Evolutionary conservation across 495 filamentous ascomycete species (phyloP).

Genomic region (Aspergillus hancockii): DNA sequence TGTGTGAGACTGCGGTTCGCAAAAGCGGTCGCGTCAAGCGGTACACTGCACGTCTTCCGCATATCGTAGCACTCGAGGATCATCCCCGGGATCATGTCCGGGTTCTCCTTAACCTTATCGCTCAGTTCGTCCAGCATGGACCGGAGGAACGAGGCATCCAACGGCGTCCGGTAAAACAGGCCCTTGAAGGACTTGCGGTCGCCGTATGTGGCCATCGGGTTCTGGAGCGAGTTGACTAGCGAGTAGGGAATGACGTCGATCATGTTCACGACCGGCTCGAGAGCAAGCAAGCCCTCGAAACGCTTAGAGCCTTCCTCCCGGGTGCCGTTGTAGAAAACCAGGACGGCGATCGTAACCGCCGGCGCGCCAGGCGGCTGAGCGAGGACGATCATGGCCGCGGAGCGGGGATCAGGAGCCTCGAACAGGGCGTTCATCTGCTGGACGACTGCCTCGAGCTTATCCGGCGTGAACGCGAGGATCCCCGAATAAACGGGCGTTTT

Average conservation of each 20-base stretch:
- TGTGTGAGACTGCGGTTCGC: slow-evolving; percentile 33
- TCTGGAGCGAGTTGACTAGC: slow-evolving; percentile 43
- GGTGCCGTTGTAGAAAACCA: slow-evolving; percentile 54
- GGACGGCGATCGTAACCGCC: slow-evolving; percentile 39
- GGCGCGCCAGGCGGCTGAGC: slow-evolving; percentile 37
- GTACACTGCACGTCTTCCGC: slow-evolving; percentile 33
- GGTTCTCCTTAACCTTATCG: slow-evolving; percentile 26
- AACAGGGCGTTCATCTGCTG: slow-evolving; percentile 40
- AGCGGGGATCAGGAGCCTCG: slow-evolving; percentile 31
- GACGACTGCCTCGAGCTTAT: slow-evolving; percentile 42
- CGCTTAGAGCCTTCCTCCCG: slow-evolving; percentile 39
- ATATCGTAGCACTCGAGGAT: slow-evolving; percentile 38
- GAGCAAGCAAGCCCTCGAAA: slow-evolving; percentile 37
- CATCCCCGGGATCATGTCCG: slow-evolving; percentile 28
- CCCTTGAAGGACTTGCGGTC: slow-evolving; percentile 50
- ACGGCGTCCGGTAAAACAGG: slow-evolving; percentile 46
- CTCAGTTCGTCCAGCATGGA: slow-evolving; percentile 41
- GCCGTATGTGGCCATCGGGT: slow-evolving; percentile 41
- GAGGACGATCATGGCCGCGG: slow-evolving; percentile 40
- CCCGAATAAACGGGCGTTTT: slow-evolving; percentile 48
- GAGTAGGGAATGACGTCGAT: slow-evolving; percentile 44
- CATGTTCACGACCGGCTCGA: slow-evolving; percentile 40
- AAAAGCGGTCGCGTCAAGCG: slow-evolving; percentile 28
- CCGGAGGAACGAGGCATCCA: slow-evolving; percentile 36
- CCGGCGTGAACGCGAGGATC: slow-evolving; percentile 39